Evolutionary conservation across 331 rosid genomes (phyloP).

Genomic region (Prunus yedoensis): DNA sequence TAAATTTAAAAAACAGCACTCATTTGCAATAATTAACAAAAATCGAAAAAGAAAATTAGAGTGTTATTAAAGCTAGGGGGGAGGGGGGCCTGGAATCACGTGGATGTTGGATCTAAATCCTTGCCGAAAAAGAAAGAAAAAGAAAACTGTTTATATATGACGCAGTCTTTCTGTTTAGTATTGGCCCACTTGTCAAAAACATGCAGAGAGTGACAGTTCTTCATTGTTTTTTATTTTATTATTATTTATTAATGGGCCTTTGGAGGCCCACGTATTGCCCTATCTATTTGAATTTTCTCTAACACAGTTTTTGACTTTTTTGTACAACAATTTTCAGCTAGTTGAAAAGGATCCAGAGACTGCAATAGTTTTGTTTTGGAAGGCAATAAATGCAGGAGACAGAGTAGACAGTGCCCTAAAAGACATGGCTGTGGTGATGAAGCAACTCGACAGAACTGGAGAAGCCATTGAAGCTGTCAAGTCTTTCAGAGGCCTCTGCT

Average conservation of each 20-base stretch:
- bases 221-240: too few relatives aligned
- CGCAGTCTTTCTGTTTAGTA: background rate
- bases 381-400: conserved; percentile 49
- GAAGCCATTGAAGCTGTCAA: conserved; percentile 50
- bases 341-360: conserved; percentile 47
- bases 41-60: background rate
- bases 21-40: background rate
- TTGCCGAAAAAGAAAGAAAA: background rate
- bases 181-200: background rate
- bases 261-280: too few relatives aligned
- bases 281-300: background rate
- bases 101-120: background rate
- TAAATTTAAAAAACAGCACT: background rate
- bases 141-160: too few relatives aligned
- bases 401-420: conserved; percentile 58
- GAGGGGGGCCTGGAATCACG: background rate
- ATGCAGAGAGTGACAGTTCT: too few relatives aligned
- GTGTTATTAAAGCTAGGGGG: background rate
- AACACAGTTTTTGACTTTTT: background rate
- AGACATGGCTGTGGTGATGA: conserved; percentile 61
- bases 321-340: conserved; percentile 31
- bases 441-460: conserved; percentile 40
- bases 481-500: conserved; percentile 44
- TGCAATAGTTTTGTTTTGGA: conserved; percentile 46
- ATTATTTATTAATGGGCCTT: too few relatives aligned